A percentile compares a stretch with the other conserved stretches of the same genome.
Conservation (phyloP, 1,284 basidiomycete genomes). For the Sporisorium reilianum region DNA sequence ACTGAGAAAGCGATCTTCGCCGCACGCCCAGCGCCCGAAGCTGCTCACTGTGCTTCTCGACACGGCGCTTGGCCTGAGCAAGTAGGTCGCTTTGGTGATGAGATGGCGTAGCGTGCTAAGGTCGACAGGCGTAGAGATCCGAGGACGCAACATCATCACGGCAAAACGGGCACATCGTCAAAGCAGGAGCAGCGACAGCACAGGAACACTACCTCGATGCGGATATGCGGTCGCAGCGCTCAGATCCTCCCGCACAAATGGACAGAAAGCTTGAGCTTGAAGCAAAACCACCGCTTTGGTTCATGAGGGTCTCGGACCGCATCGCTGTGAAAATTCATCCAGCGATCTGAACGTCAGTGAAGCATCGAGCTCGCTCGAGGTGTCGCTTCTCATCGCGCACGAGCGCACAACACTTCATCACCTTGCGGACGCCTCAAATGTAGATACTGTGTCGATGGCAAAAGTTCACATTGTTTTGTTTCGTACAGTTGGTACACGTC, state of each 20-base stretch:
- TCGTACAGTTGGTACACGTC: neutral
- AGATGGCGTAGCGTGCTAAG: neutral
- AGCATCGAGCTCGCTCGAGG: neutral
- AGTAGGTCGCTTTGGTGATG: neutral
- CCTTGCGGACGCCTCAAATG: neutral
- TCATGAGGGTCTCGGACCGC: constrained; percentile 1
- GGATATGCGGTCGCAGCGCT: neutral
- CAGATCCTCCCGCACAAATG: constrained; percentile 2
- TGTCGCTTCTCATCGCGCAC: neutral
- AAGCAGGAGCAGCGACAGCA: neutral
- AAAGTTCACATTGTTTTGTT: neutral
- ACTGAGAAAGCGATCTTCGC: no score
- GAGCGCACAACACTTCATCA: neutral
- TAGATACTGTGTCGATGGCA: neutral
- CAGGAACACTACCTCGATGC: no score
- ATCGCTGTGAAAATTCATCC: neutral
- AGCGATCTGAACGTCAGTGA: neutral
- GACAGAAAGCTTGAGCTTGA: neutral
- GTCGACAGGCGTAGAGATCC: neutral
- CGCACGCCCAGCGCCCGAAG: no score
- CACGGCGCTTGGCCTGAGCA: no score
- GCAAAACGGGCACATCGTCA: neutral
- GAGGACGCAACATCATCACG: neutral
- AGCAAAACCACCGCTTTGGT: neutral
- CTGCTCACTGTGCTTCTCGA: no score